Conservation (phyloP, 495 filamentous ascomycete species). For the Penicillium argentinense region DNA sequence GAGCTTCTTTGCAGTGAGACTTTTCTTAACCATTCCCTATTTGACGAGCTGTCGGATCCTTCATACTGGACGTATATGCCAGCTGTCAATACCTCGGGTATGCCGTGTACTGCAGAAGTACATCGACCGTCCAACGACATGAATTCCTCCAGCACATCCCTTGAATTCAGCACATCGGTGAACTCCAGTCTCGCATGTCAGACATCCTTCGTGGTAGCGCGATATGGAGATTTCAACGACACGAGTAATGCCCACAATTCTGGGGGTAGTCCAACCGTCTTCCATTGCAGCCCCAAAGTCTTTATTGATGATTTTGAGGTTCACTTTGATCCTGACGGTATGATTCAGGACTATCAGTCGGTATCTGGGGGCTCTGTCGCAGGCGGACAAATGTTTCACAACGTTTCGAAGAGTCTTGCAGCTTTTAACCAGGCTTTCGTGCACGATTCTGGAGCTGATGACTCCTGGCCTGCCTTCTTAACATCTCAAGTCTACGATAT, state of each 20-base stretch:
- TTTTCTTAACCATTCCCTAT: background rate
- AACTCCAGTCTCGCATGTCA: background rate
- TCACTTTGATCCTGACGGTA: conserved; percentile 11
- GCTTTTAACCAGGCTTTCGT: conserved; percentile 12
- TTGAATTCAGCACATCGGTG: background rate
- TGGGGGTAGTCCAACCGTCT: background rate
- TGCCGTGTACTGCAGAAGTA: conserved; percentile 9
- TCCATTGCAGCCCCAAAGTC: conserved; percentile 19
- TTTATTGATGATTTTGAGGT: conserved; percentile 13
- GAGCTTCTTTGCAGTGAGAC: conserved; percentile 11
- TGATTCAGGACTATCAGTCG: conserved; percentile 7
- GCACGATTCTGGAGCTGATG: background rate
- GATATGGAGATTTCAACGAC: background rate
- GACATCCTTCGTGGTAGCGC: conserved; percentile 1
- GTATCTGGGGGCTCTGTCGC: conserved; percentile 8
- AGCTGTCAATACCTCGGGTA: background rate
- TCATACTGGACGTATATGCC: conserved; percentile 10
- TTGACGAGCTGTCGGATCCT: background rate
- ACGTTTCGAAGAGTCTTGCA: conserved; percentile 13
- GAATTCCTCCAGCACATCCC: background rate
- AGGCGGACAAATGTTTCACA: conserved; percentile 12
- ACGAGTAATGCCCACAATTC: background rate
- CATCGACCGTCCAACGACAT: background rate
- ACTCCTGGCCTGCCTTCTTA: background rate
- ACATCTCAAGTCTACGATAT: background rate